A percentile compares a stretch with the other conserved stretches of the same genome.
Evolutionary conservation across 129 eudicot genomes (phyloP).

Genomic region (Deinandra increscens): DNA sequence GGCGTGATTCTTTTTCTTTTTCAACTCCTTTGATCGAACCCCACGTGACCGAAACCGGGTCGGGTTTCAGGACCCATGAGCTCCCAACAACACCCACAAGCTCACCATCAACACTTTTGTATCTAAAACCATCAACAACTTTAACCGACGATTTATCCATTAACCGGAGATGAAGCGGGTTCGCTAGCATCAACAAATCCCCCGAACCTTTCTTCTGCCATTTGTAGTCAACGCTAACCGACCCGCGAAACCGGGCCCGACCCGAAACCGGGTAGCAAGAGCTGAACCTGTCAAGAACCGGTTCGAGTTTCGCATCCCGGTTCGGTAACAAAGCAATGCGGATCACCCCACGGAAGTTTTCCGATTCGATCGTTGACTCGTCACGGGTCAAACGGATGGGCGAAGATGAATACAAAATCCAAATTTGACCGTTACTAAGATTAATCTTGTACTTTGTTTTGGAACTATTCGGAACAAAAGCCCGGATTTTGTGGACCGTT

Average conservation of each 20-base stretch:
- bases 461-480: slow-evolving; percentile 39
- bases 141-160: slow-evolving; percentile 33
- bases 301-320: slow-evolving; percentile 28
- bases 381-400: slow-evolving; percentile 49
- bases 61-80: slow-evolving; percentile 70
- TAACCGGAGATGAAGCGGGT: slow-evolving; percentile 29
- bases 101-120: slow-evolving; percentile 82
- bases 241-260: slow-evolving; percentile 45
- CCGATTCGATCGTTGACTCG: slow-evolving; percentile 40
- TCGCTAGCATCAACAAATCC: slow-evolving; percentile 73
- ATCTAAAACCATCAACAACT: slow-evolving; percentile 60
- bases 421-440: slow-evolving; percentile 65
- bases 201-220: slow-evolving; percentile 73
- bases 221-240: slow-evolving; percentile 52
- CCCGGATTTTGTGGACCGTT: slow-evolving; percentile 54
- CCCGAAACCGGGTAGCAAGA: slow-evolving; percentile 77
- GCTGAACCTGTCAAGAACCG: slow-evolving; percentile 64
- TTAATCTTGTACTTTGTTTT: slow-evolving; percentile 48
- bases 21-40: slow-evolving; percentile 63
- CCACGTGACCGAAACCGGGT: slow-evolving; percentile 78
- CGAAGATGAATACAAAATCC: slow-evolving; percentile 74
- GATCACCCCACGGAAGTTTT: slow-evolving; percentile 53
- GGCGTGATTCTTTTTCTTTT: slow-evolving; percentile 37
- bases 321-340: slow-evolving; percentile 57
- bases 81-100: slow-evolving; percentile 89